Percentiles rank a stretch among this genome's conserved stretches.
Conservation (phyloP, 768 basidiomycete species). For the Tricholomella constricta region DNA sequence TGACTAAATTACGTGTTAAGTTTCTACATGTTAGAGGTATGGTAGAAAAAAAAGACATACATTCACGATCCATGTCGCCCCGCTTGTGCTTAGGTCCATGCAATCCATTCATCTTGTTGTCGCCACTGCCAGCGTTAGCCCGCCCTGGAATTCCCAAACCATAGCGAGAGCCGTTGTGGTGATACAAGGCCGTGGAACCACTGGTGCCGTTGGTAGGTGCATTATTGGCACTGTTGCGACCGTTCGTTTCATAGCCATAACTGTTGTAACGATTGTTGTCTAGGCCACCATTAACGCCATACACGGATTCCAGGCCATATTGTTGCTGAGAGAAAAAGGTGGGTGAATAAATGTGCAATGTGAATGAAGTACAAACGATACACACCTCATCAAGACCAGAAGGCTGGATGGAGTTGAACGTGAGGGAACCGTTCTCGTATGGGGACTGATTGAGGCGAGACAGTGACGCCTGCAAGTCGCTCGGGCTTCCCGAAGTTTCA, state of each 20-base stretch:
- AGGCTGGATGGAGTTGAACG: conserved; percentile 56
- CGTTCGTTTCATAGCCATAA: conserved; percentile 56
- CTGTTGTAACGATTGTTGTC: conserved; percentile 56
- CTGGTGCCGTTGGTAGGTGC: conserved; percentile 38
- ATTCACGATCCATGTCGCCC: conserved; percentile 90
- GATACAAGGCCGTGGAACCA: conserved; percentile 77
- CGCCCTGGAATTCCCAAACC: conserved; percentile 65
- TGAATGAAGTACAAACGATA: conserved; percentile 38
- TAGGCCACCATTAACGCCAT: conserved; percentile 48
- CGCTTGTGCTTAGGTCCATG: conserved; percentile 95
- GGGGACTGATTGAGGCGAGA: conserved; percentile 63
- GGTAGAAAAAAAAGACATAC: conserved; percentile 36
- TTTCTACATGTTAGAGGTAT: conserved; percentile 6
- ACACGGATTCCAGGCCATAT: conserved; percentile 61
- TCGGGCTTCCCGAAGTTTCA: conserved; percentile 50
- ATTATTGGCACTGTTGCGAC: conserved; percentile 32
- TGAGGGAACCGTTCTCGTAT: conserved; percentile 56
- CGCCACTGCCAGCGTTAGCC: conserved; percentile 46
- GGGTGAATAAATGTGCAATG: conserved; percentile 10
- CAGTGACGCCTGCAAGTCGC: conserved; percentile 71
- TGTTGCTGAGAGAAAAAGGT: conserved; percentile 32
- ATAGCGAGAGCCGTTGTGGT: conserved; percentile 77
- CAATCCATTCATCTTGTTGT: conserved; percentile 85
- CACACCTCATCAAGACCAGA: conserved; percentile 59
- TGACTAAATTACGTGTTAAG: conserved; percentile 53